Evolutionary conservation across 176 grass and related monocot species (phyloP).

Genomic region (Eragrostis curvula): DNA sequence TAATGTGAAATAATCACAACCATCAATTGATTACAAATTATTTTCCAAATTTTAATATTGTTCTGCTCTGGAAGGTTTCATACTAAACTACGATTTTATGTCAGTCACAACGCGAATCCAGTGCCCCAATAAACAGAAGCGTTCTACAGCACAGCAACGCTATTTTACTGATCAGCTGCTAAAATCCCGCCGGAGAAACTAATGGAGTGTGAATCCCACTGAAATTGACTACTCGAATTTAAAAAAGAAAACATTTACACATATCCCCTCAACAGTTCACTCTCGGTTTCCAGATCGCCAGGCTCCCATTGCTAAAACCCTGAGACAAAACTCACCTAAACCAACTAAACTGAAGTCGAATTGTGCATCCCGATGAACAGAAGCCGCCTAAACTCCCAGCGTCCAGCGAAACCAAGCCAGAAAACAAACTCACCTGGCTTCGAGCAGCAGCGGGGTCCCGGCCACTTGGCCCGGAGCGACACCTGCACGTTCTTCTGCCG

Average conservation of each 20-base stretch:
- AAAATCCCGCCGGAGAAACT: neutral
- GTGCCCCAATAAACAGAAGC: neutral
- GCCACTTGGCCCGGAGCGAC: conserved; percentile 83
- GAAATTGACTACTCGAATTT: conserved; percentile 1
- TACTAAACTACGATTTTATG: neutral
- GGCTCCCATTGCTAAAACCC: neutral
- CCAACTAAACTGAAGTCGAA: neutral
- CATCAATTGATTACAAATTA: neutral
- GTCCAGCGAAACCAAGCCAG: conserved; percentile 17
- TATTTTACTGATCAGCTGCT: neutral
- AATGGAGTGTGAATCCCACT: neutral
- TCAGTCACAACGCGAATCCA: neutral
- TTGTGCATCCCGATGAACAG: neutral
- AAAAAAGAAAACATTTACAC: neutral
- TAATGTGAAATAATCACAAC: too few relatives aligned
- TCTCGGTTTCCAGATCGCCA: neutral
- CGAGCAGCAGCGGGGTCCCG: conserved; percentile 82
- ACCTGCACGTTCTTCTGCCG: conserved; percentile 93
- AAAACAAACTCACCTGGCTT: conserved; percentile 66
- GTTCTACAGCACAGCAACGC: neutral
- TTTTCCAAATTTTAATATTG: neutral
- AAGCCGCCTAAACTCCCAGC: conserved; percentile 1
- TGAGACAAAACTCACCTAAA: neutral
- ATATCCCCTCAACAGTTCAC: conserved; percentile 1
- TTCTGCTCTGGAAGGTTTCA: neutral